Evolutionary conservation across 164 flowering plant species (phyloP), one percentile per base, ranked within the genome.

Genomic region (Stephania japonica): DNA sequence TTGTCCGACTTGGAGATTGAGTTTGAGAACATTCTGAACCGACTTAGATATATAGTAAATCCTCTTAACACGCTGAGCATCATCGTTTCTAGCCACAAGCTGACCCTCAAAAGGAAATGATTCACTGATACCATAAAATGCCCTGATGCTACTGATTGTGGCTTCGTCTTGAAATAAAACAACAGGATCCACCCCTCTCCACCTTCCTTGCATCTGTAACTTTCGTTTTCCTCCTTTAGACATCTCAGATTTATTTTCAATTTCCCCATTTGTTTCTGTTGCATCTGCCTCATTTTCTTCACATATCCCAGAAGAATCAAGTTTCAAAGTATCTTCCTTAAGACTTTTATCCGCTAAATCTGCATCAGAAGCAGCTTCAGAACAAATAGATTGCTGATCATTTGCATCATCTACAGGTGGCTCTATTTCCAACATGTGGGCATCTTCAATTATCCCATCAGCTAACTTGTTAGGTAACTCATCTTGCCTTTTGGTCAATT

Each of bases 111-210:
- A 72, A 4, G 91, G 91, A 76, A 96, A 91, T 19, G 90, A 86
- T 26, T 90, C 95, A 73, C 81, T 79, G 70, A 96, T 86, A 11
- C 98, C 99, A 81, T 96, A 96, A 68, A 93, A 96, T 61, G 76
- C 72, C 82, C 82, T 88, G 61, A 96, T 88, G 79, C 84, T 85
- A 71, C 77, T 81, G 47, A 93, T 76, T 56, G 79, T 79, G 38
- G 80, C 25, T 70, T 88, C 93, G 78, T 90, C 97, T 59, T 77
- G 81, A 75, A 93, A 91, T 75, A 93, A 83, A 43, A 96, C 80
- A 73, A 96, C 97, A 73, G 99, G 99, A 69, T 96, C 99, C 50
- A 96, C 90, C 7, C 99, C 99, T 77, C 75, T 88, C 99, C 98
- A 93, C 79, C 78, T 92, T 56, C 98, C 98, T 82, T 90, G 97